These are phyloP conservation scores for Colletotrichum chrysophilum DNA, from an alignment of 2,329 filamentous ascomycete genomes.

Conservation along the genomic window DNA sequence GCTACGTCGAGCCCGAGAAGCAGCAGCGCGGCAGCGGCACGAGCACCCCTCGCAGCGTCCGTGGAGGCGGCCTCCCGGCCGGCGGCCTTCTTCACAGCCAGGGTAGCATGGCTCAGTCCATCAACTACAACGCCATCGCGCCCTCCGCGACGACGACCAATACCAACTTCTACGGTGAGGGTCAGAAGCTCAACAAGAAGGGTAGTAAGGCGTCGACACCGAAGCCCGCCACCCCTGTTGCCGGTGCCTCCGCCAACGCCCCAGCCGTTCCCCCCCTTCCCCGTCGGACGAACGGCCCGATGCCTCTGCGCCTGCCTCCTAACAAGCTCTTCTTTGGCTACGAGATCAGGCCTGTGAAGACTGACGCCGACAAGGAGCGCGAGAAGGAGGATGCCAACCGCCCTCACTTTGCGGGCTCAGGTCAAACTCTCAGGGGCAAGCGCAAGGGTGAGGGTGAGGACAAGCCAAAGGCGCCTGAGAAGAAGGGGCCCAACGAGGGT, in stretches of 20 bases:
- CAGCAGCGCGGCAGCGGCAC: conserved; percentile 70
- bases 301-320: conserved; percentile 81
- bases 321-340: conserved; percentile 98
- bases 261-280: conserved; percentile 32
- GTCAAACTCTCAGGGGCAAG: conserved; percentile 81
- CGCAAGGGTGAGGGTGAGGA: conserved; percentile 66
- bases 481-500: conserved; percentile 49
- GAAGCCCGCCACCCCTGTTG: conserved; percentile 74
- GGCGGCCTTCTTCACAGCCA: conserved; percentile 82
- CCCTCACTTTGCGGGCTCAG: conserved; percentile 83
- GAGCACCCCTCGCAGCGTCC: conserved; percentile 77
- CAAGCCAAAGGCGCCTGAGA: conserved; percentile 51
- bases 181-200: conserved; percentile 88
- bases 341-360: conserved; percentile 86
- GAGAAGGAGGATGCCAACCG: conserved; percentile 68
- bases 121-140: conserved; percentile 92
- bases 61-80: conserved; percentile 63
- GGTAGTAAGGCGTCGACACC: conserved; percentile 76
- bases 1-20: conserved; percentile 87
- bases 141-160: conserved; percentile 73
- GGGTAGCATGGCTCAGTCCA: conserved; percentile 96
- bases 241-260: conserved; percentile 55
- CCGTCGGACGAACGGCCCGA: conserved; percentile 74
- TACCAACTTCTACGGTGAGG: conserved; percentile 80
- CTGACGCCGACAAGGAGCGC: conserved; percentile 72